These are phyloP conservation scores for Tubosaeta sp. DNA, from an alignment of 768 basidiomycete species.

Conservation along the genomic window DNA sequence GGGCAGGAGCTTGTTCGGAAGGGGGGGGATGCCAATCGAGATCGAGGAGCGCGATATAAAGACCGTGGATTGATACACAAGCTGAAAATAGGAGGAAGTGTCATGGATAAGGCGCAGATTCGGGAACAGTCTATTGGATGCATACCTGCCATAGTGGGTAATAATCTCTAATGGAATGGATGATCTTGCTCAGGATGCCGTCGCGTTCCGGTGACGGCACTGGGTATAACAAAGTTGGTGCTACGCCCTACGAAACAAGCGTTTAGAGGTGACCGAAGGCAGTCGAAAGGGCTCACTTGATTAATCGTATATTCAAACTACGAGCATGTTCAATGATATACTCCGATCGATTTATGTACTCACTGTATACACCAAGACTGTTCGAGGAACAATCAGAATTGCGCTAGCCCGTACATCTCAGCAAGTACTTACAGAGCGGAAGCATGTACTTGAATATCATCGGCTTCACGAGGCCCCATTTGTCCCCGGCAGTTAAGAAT, in stretches of 20 bases:
- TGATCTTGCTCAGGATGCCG: constrained; percentile 67
- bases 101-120: constrained; percentile 2
- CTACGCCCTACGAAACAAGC: constrained; percentile 56
- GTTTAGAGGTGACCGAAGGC: neutral
- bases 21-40: constrained; percentile 75
- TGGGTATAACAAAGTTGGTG: constrained; percentile 87
- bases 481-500: constrained; percentile 64
- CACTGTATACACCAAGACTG: constrained; percentile 62
- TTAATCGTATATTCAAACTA: constrained; percentile 94
- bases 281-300: constrained; percentile 43
- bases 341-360: constrained; percentile 19
- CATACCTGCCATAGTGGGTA: constrained; percentile 92
- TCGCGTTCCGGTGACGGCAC: constrained; percentile 61
- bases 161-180: constrained; percentile 84
- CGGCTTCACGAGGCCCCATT: constrained; percentile 77
- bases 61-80: constrained; percentile 86
- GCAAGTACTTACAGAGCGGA: constrained; percentile 69
- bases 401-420: neutral
- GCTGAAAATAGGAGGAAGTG: constrained; percentile 34
- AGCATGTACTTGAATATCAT: constrained; percentile 83
- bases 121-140: constrained; percentile 6
- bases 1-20: constrained; percentile 64
- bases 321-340: constrained; percentile 14
- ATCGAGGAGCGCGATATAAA: constrained; percentile 92
- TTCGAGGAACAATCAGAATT: constrained; percentile 9